phyloP scores from a whole-genome alignment of 2,329 filamentous ascomycete species.

The Zalaria sp. region DNA sequence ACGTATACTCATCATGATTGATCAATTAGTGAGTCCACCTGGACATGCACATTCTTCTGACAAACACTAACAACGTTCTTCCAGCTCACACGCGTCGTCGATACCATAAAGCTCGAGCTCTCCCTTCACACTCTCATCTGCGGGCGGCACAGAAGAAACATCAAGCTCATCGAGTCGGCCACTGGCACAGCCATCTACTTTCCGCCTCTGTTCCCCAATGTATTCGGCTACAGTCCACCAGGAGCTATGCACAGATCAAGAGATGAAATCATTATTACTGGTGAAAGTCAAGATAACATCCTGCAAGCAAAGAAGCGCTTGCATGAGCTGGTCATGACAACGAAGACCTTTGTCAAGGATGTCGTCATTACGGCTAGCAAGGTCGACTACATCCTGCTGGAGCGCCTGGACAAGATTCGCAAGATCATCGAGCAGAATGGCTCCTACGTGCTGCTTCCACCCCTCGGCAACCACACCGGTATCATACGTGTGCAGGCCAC shows the following conservation, averaged over 20 bases:
- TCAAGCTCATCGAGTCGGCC: slow-evolving; percentile 91
- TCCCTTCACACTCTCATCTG: slow-evolving; percentile 86
- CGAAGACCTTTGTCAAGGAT: slow-evolving; percentile 72
- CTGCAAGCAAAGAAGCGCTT: slow-evolving; percentile 81
- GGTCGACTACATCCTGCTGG: slow-evolving; percentile 85
- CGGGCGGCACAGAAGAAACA: slow-evolving; percentile 88
- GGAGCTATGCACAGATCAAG: slow-evolving; percentile 65
- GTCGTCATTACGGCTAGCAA: slow-evolving; percentile 81
- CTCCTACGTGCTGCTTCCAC: slow-evolving; percentile 85
- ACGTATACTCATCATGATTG: slow-evolving; percentile 89
- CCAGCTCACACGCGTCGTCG: slow-evolving; percentile 59
- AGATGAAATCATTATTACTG: slow-evolving; percentile 89
- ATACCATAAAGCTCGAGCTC: slow-evolving; percentile 68
- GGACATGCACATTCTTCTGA: slow-evolving; percentile 11
- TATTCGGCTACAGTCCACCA: slow-evolving; percentile 79
- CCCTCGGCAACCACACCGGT: slow-evolving; percentile 70
- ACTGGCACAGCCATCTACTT: slow-evolving; percentile 98
- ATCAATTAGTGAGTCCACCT: slow-evolving; percentile 57
- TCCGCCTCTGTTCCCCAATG: slow-evolving; percentile 79
- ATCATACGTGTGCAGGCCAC: slow-evolving; percentile 82
- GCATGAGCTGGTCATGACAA: slow-evolving; percentile 66
- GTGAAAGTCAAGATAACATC: slow-evolving; percentile 72
- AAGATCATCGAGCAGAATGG: slow-evolving; percentile 97
- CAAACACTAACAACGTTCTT: slow-evolving; percentile 4
- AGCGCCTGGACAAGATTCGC: slow-evolving; percentile 86